These are phyloP conservation scores for Euphorbia pulcherrima DNA, from an alignment of 345 rosid species.

Conservation along the genomic window DNA sequence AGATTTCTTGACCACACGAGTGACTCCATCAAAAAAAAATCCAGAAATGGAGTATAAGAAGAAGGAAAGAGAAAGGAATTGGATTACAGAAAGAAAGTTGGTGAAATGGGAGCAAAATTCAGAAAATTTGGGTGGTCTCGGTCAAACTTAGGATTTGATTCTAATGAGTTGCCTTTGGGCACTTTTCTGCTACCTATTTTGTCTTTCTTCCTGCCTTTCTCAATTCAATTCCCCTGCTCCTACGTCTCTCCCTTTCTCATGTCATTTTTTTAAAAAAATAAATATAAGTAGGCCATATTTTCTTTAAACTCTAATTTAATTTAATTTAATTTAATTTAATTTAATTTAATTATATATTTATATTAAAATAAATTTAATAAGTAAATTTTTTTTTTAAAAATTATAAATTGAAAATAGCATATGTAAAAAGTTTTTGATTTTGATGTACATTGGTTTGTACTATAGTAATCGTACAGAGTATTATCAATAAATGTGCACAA, in stretches of 20 bases:
- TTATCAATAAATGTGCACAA: not conserved
- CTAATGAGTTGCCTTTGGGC: slow-evolving; percentile 11
- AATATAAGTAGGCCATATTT: too few species aligned
- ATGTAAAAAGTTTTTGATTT: too few species aligned
- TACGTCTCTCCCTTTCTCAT: slow-evolving; percentile 25
- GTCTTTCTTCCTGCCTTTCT: not conserved
- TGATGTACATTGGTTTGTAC: too few species aligned
- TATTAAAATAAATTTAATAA: too few species aligned
- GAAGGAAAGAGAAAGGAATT: not conserved
- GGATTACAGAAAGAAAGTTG: not conserved
- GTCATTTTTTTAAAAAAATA: too few species aligned
- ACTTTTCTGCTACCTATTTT: not conserved
- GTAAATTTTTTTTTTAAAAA: too few species aligned
- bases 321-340: too few species aligned
- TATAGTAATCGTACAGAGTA: too few species aligned
- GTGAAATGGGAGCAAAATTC: slow-evolving; percentile 15
- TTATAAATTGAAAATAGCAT: too few species aligned
- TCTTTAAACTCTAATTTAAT: too few species aligned
- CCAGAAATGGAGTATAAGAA: not conserved
- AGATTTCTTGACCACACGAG: not conserved
- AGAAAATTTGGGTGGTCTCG: slow-evolving; percentile 26
- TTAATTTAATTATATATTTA: too few species aligned
- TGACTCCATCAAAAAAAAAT: not conserved
- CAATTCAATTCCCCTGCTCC: not conserved
- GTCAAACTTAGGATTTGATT: slow-evolving; percentile 43